Conservation (phyloP, 371 early-diverging fungal species). For the Mortierella sp. region DNA sequence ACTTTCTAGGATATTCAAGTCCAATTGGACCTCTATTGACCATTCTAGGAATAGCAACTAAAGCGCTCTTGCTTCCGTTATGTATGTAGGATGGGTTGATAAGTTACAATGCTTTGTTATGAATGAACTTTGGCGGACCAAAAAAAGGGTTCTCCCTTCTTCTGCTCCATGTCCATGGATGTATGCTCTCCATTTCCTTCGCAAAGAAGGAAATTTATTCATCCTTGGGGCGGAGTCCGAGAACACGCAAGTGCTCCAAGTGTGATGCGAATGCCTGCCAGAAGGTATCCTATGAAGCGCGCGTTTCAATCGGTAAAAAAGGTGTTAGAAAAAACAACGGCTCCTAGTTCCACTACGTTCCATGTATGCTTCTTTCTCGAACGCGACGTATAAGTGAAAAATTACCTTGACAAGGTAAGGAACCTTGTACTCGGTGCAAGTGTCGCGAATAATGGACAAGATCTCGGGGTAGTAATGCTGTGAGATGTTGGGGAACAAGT, state of each 20-base stretch:
- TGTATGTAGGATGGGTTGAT: background rate
- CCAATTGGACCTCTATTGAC: conserved; percentile 1
- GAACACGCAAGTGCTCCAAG: conserved; percentile 59
- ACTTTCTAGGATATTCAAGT: background rate
- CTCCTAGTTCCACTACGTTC: too few relatives aligned
- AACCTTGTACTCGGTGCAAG: conserved; percentile 65
- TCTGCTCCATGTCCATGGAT: background rate
- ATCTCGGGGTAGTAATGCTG: conserved; percentile 69
- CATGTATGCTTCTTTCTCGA: background rate
- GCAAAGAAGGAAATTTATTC: conserved; percentile 18
- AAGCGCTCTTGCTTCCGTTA: background rate
- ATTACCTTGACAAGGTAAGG: conserved; percentile 62
- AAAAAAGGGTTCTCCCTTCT: background rate
- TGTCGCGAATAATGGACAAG: conserved; percentile 60
- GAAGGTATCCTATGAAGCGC: conserved; percentile 59
- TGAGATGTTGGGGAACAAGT: conserved; percentile 69
- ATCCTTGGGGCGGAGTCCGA: conserved; percentile 59
- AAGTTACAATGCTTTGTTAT: background rate
- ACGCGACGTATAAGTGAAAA: too few relatives aligned
- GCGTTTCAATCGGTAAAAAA: background rate
- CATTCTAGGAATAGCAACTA: background rate
- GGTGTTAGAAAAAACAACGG: background rate
- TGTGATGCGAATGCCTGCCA: conserved; percentile 63
- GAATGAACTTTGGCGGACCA: background rate
- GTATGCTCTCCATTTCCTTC: background rate